Evolutionary conservation across 306 rosid genomes (phyloP).

Genomic region (Parietaria judaica): DNA sequence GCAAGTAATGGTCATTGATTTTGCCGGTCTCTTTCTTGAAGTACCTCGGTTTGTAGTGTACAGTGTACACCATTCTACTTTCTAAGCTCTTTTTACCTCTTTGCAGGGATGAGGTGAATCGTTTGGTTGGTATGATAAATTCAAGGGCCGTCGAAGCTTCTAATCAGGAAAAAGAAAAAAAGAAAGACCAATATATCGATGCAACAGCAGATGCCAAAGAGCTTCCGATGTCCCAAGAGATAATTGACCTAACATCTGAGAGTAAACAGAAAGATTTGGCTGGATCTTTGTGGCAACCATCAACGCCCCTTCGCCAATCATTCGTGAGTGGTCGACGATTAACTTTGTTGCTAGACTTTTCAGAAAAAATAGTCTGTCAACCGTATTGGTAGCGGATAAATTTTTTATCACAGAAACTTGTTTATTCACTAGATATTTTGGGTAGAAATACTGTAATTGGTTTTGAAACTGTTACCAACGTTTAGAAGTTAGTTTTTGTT

Average conservation of each 20-base stretch:
- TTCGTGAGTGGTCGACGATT: slow-evolving; percentile 34
- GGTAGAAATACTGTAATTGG: neutral
- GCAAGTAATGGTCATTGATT: slow-evolving; percentile 15
- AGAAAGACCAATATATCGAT: slow-evolving; percentile 20
- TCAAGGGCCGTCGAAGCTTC: slow-evolving; percentile 56
- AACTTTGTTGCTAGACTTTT: neutral
- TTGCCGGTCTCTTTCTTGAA: too few species aligned
- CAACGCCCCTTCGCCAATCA: slow-evolving; percentile 44
- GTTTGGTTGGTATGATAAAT: slow-evolving; percentile 49
- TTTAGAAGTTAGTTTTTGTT: too few species aligned
- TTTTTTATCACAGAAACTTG: neutral
- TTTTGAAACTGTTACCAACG: neutral
- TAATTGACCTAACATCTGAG: slow-evolving; percentile 25
- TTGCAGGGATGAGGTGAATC: slow-evolving; percentile 67
- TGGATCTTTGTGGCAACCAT: slow-evolving; percentile 34
- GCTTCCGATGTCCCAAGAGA: slow-evolving; percentile 22
- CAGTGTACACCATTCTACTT: neutral
- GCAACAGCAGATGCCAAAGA: slow-evolving; percentile 28
- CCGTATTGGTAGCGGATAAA: too few species aligned
- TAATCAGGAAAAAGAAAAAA: slow-evolving; percentile 22
- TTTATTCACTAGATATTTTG: neutral
- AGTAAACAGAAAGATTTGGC: slow-evolving; percentile 34
- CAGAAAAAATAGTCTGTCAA: slow-evolving; percentile 9
- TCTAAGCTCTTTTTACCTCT: slow-evolving; percentile 5
- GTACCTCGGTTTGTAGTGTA: too few species aligned